A percentile compares a stretch with the other conserved stretches of the same genome.
Conservation (phyloP, 345 rosid genomes). For the Cardamine chenopodiifolia region DNA sequence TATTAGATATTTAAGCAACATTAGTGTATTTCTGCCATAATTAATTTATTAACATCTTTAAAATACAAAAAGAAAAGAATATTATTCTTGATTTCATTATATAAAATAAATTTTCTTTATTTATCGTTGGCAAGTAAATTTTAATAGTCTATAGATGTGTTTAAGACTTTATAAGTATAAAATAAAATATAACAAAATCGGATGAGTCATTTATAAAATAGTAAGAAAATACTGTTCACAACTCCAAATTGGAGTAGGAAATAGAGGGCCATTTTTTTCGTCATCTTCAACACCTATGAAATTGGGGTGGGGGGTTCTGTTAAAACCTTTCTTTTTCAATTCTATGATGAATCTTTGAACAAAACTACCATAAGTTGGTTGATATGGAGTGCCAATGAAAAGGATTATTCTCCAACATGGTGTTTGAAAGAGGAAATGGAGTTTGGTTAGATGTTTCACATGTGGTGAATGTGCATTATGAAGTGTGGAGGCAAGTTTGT, state of each 20-base stretch:
- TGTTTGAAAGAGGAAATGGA: not conserved
- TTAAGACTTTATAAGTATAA: no score
- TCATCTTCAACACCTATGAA: no score
- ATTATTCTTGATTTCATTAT: no score
- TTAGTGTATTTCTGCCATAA: not conserved
- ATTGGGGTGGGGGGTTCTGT: no score
- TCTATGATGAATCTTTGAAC: not conserved
- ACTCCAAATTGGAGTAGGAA: not conserved
- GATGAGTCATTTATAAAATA: not conserved
- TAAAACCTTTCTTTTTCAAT: not conserved
- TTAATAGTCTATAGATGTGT: no score
- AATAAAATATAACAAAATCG: no score
- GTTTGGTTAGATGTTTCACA: not conserved
- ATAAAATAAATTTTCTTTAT: no score
- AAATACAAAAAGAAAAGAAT: no score
- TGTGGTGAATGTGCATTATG: conserved; percentile 18
- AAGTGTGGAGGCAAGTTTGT: not conserved
- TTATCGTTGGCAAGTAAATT: not conserved
- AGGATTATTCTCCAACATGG: not conserved
- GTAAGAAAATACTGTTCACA: no score
- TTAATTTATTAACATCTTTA: not conserved
- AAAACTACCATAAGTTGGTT: not conserved
- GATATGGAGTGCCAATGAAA: not conserved
- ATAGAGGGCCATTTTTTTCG: no score
- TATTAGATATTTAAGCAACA: not conserved